Conservation (phyloP, 192 early-diverging fungal species). For the Pilobolus umbonatus region DNA sequence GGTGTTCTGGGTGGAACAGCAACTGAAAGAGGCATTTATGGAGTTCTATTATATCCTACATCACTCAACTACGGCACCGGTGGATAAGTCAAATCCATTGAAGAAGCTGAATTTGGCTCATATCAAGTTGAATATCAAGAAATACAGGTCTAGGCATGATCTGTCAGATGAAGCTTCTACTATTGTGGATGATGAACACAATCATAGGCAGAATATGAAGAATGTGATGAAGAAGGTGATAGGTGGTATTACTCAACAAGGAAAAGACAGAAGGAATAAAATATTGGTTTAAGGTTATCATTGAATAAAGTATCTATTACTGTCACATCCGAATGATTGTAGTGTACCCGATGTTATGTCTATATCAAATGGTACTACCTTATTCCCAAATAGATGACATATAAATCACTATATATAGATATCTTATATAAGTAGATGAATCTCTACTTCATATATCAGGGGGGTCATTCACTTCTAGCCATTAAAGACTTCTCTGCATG, state of each 20-base stretch:
- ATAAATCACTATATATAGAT: no score
- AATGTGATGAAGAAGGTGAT: constrained; percentile 11
- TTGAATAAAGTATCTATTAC: neutral
- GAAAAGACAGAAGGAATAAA: constrained; percentile 1
- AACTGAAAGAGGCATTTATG: constrained; percentile 11
- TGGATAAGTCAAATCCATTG: neutral
- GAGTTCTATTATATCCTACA: constrained; percentile 2
- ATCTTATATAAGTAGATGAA: no score
- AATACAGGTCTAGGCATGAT: constrained; percentile 12
- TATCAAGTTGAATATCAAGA: constrained; percentile 10
- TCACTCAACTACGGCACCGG: neutral
- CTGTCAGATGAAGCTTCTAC: constrained; percentile 3
- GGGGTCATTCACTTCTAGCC: no score
- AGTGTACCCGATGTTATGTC: no score
- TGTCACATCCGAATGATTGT: neutral
- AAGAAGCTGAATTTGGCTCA: constrained; percentile 11
- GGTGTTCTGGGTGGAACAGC: constrained; percentile 1
- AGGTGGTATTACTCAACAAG: constrained; percentile 8
- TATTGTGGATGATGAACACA: constrained; percentile 1
- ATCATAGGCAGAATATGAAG: constrained; percentile 11
- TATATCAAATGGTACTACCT: no score
- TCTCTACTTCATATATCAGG: no score
- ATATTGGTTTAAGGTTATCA: neutral
- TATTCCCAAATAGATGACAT: no score
- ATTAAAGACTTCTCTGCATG: no score